phyloP scores from a whole-genome alignment of 2,329 filamentous ascomycete species.

The Ophiostoma triangulosporum region DNA sequence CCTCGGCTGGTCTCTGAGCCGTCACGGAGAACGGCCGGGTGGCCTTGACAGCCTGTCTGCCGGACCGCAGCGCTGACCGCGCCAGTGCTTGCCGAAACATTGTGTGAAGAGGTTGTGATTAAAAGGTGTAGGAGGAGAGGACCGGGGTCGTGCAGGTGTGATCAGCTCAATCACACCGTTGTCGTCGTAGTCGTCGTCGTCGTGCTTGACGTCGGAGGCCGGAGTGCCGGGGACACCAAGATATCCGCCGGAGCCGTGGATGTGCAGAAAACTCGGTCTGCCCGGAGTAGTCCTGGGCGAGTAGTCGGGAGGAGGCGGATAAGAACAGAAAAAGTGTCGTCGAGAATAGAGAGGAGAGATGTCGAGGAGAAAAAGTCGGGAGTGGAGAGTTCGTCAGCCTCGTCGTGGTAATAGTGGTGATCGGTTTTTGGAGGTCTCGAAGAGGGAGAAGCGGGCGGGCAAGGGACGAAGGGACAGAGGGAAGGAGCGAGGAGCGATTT shows the following conservation, averaged over 20 bases:
- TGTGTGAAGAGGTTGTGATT: slow-evolving; percentile 22
- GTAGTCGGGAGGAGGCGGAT: background rate
- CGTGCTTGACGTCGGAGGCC: background rate
- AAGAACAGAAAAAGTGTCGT: background rate
- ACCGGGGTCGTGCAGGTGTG: slow-evolving; percentile 13
- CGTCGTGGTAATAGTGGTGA: background rate
- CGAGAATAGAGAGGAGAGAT: background rate
- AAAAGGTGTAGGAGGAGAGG: slow-evolving; percentile 15
- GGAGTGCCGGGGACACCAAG: background rate
- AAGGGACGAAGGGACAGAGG: slow-evolving; percentile 10
- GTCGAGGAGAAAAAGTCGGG: too few species aligned
- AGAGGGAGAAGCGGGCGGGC: slow-evolving; percentile 10
- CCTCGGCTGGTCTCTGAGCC: slow-evolving; percentile 67
- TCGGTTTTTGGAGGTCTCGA: slow-evolving; percentile 9
- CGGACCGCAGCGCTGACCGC: slow-evolving; percentile 54
- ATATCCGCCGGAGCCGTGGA: background rate
- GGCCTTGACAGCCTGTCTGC: slow-evolving; percentile 44
- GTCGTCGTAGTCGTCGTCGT: slow-evolving; percentile 1
- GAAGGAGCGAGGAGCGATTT: slow-evolving; percentile 11
- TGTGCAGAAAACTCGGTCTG: background rate
- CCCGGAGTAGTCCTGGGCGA: too few species aligned
- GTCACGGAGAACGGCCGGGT: slow-evolving; percentile 74
- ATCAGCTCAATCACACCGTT: slow-evolving; percentile 3
- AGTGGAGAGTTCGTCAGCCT: background rate
- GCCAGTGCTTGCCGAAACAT: slow-evolving; percentile 57